Evolutionary conservation across 73 alveolate species (phyloP), one percentile per base, ranked within the genome.

Genomic region (Blepharisma stoltei): DNA sequence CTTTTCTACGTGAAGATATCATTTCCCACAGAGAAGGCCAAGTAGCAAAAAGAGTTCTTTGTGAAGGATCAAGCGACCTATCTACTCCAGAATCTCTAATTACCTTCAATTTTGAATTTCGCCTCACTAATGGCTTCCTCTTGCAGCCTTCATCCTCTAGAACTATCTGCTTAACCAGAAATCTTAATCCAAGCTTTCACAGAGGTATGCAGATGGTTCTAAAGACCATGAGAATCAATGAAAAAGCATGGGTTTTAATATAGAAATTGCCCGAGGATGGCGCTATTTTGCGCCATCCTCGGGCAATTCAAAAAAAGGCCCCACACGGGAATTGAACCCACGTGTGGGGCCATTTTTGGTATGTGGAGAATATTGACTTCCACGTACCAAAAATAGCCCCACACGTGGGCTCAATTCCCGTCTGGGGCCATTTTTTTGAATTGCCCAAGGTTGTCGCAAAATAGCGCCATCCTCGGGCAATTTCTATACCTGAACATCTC

Each of bases 111-210:
- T 60, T 8, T 60, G 73, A 60, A 60, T 14, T 60, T 14, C n/a
- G 14, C 73, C 46, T 60, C 38, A 38, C 14, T 14, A 60, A 60
- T 60, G 73, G 73, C 23, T 60, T 25, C n/a, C 23, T 60, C 46
- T 60, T 20, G 73, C 14, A 25, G 5, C 73, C 37, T 11, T 60
- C 46, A 60, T 25, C 18, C 46, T 11, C 46, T 3, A 25, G 46
- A 18, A 14, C 73, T 60, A 60, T 60, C 11, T 25, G 41, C 14
- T 25, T 60, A 60, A 60, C 73, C 14, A 14, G 73, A 11, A 60
- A 60, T 25, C 14, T 60, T 9, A 60, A 38, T 25, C 73, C 73
- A 60, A 38, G 73, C 49, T 14, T 60, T n/a, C 73, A 60, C 23
- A 14, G 73, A 8, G 73, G 73, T 18, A 60, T 60, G 11, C 73